Evolutionary conservation across 2,329 filamentous ascomycete species (phyloP).

Genomic region (Alternaria viburni): DNA sequence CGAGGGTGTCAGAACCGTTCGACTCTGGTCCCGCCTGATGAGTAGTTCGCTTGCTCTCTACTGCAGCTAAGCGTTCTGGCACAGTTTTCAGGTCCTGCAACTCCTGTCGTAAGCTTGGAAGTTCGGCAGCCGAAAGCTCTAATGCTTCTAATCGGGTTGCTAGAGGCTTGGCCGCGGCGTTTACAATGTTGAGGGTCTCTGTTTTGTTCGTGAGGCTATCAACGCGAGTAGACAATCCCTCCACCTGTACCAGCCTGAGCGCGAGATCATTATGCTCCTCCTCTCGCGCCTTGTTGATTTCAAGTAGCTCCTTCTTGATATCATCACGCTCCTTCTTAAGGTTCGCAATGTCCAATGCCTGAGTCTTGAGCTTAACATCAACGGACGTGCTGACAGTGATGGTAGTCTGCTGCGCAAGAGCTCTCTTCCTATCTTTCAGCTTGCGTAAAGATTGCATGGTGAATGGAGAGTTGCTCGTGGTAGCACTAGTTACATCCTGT

Average conservation of each 20-base stretch:
- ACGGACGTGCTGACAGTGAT: background rate
- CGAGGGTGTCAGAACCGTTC: background rate
- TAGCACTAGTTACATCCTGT: background rate
- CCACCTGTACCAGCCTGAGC: background rate
- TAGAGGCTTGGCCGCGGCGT: background rate
- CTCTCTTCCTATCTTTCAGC: slow-evolving; percentile 8
- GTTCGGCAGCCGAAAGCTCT: background rate
- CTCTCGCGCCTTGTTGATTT: background rate
- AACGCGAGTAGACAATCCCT: background rate
- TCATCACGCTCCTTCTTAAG: slow-evolving; percentile 11
- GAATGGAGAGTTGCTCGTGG: background rate
- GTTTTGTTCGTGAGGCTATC: background rate
- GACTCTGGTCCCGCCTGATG: background rate
- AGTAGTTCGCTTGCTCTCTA: background rate
- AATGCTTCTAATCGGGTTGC: background rate
- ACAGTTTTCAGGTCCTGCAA: background rate
- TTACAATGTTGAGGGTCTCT: background rate
- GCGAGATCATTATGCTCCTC: background rate
- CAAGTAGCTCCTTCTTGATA: slow-evolving; percentile 7
- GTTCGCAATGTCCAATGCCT: slow-evolving; percentile 7
- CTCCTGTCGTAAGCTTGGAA: background rate
- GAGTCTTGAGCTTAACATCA: slow-evolving; percentile 3
- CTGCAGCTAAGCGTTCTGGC: background rate
- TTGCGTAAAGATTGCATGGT: slow-evolving; percentile 11
- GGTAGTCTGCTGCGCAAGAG: slow-evolving; percentile 1